Conservation (phyloP, 768 basidiomycete genomes). For the Podaxis sp. region DNA sequence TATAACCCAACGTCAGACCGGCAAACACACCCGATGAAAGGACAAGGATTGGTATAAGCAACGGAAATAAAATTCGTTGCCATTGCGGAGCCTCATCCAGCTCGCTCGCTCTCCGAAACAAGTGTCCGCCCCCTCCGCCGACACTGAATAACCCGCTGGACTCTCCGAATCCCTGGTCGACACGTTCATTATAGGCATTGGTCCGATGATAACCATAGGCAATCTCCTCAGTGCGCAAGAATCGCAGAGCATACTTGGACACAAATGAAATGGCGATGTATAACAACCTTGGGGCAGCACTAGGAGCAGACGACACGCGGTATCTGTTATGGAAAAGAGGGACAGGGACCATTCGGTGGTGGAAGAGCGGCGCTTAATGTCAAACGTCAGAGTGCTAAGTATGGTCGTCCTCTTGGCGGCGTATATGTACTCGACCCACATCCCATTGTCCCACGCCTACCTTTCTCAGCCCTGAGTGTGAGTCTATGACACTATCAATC, state of each 20-base stretch:
- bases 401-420: not conserved
- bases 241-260: conserved; percentile 39
- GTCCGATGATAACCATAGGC: not conserved
- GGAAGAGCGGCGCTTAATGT: not conserved
- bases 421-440: not conserved
- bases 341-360: conserved; percentile 40
- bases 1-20: conserved; percentile 88
- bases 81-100: conserved; percentile 25
- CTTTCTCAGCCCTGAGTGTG: not conserved
- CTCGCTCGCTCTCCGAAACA: conserved; percentile 21
- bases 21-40: conserved; percentile 83
- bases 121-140: not conserved
- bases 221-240: conserved; percentile 24
- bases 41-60: conserved; percentile 82
- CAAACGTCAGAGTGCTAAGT: not conserved
- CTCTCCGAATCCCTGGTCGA: not conserved
- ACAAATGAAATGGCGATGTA: conserved; percentile 38
- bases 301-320: conserved; percentile 11
- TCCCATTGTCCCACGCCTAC: not conserved
- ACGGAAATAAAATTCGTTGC: conserved; percentile 34
- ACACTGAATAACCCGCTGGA: not conserved
- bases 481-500: not conserved
- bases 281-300: conserved; percentile 34
- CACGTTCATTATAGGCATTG: not conserved
- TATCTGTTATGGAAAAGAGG: conserved; percentile 18